Base-by-base conservation (phyloP, 148 eudicot genomes). In the Rheum nobile region DNA sequence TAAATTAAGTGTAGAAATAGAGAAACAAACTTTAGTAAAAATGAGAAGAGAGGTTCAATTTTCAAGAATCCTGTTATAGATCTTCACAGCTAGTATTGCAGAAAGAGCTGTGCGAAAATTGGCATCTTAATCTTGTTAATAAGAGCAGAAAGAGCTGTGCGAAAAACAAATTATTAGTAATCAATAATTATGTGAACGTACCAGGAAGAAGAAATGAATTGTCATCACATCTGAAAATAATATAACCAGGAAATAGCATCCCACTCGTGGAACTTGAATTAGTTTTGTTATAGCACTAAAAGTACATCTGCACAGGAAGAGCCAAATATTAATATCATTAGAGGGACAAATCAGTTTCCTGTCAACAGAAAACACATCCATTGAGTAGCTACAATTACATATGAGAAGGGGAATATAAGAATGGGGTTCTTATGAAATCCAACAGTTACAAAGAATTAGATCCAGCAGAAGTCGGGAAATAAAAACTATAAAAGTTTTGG, bases 161-260 rank as follows among this genome's bases (percentile, higher is more conserved):
- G n/a, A 32, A 37, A 65, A 52, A 55, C 24, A 67, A 43, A 72
- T 34, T 19, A 19, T 21, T 24, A 5, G 17, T 32, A 72, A 39
- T 43, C 38, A 6, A 6, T 32, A 72, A 39, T 43, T 31, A 6
- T 21, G 68, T 17, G 46, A 61, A 61, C 91, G 8, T 91, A 95
- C 98, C 93, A 95, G 89, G 89, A 89, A 95, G 90, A 95, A 95
- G 90, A 95, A 91, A 82, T 95, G 98, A 73, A 95, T 85, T 17
- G 98, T 91, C 98, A 95, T 95, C 26, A 95, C 91, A 72, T 95
- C 98, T 34, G 98, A 95, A 47, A 93, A 87, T 26, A 90, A 80
- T 54, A 95, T 90, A 16, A 90, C 98, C 12, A 95, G 87, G 74
- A 91, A 95, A 81, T 95, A 95, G 86, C 89, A 87, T 78, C 98